Evolutionary conservation across 176 grass and related monocot species (phyloP).

Genomic region (Lolium rigidum): DNA sequence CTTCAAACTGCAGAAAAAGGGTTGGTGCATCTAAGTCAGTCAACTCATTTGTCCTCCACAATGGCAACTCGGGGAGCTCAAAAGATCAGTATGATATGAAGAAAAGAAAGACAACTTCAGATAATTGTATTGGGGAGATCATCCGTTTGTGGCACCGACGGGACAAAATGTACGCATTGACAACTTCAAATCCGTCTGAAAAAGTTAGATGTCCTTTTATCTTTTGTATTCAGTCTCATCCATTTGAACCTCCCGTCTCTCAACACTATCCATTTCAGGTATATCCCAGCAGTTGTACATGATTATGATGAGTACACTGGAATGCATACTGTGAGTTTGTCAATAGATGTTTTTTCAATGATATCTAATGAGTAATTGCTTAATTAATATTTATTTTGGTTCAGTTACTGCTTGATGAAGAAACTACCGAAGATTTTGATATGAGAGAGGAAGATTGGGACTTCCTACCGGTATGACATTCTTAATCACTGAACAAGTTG

Average conservation of each 20-base stretch:
- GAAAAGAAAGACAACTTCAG: slow-evolving; percentile 58
- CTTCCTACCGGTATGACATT: slow-evolving; percentile 63
- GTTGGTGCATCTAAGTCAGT: slow-evolving; percentile 51
- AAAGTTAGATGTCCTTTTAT: background rate
- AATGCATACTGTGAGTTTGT: slow-evolving; percentile 70
- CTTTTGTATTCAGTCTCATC: slow-evolving; percentile 1
- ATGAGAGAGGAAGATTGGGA: slow-evolving; percentile 79
- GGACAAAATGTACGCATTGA: slow-evolving; percentile 51
- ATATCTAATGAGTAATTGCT: slow-evolving; percentile 46
- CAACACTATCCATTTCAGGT: slow-evolving; percentile 53
- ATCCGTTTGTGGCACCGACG: slow-evolving; percentile 65
- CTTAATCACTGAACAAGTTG: slow-evolving; percentile 16
- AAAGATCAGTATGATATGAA: slow-evolving; percentile 36
- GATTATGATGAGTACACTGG: slow-evolving; percentile 57
- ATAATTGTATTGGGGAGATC: slow-evolving; percentile 69
- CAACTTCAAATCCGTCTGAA: slow-evolving; percentile 13
- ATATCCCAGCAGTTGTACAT: slow-evolving; percentile 59
- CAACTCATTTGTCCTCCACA: slow-evolving; percentile 37
- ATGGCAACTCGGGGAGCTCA: slow-evolving; percentile 55
- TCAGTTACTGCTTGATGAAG: slow-evolving; percentile 76
- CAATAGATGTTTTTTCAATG: slow-evolving; percentile 27
- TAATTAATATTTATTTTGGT: slow-evolving; percentile 43
- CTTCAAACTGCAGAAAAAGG: slow-evolving; percentile 79
- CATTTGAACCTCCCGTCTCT: background rate
- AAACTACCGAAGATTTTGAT: slow-evolving; percentile 64